phyloP scores from a whole-genome alignment of 768 basidiomycete species.

The Psilocybe tampanensis region DNA sequence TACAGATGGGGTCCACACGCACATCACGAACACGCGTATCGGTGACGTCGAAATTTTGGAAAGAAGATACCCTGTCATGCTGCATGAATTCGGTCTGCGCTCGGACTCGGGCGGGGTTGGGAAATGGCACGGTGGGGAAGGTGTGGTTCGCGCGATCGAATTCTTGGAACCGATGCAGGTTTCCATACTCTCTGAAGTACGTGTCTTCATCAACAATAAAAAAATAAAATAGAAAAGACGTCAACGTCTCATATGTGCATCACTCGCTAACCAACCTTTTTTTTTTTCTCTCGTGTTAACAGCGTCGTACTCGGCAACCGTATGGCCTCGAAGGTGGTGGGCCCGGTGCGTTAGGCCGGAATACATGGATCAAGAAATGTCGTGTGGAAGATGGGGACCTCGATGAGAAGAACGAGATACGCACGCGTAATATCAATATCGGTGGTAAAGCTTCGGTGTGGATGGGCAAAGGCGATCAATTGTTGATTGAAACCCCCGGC shows the following conservation, averaged over 20 bases:
- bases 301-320: constrained; percentile 85
- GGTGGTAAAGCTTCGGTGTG: constrained; percentile 86
- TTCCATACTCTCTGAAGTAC: constrained; percentile 84
- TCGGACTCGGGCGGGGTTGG: constrained; percentile 71
- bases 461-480: constrained; percentile 86
- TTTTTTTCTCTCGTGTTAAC: background rate
- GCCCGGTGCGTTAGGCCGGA: constrained; percentile 70
- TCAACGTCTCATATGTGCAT: background rate
- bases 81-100: constrained; percentile 82
- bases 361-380: constrained; percentile 84
- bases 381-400: constrained; percentile 71
- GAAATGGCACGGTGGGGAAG: constrained; percentile 79
- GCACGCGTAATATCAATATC: constrained; percentile 72
- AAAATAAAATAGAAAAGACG: background rate
- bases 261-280: background rate
- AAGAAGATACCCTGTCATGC: constrained; percentile 88
- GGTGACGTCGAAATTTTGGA: constrained; percentile 95
- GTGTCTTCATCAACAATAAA: too few species aligned
- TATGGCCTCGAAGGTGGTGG: constrained; percentile 86
- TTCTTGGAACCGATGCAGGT: constrained; percentile 82
- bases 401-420: constrained; percentile 36
- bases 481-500: constrained; percentile 87
- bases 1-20: constrained; percentile 91
- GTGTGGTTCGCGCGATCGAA: constrained; percentile 83
- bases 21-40: constrained; percentile 91